phyloP scores from a whole-genome alignment of 768 basidiomycete species.

The Albatrellus ellisii region DNA sequence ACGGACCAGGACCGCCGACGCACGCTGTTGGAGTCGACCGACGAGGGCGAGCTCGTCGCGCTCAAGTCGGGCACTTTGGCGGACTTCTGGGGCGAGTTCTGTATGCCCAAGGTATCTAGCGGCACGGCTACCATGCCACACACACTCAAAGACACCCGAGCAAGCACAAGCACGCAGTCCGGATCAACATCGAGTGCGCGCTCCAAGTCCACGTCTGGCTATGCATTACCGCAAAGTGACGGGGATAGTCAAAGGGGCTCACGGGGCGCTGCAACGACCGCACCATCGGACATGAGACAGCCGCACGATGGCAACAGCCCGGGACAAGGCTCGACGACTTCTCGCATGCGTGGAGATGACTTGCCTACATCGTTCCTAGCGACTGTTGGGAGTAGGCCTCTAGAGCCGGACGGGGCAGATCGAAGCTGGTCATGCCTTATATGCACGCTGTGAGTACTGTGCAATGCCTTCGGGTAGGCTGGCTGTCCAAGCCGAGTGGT shows the following conservation, averaged over 20 bases:
- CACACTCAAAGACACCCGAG: no score
- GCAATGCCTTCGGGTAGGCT: neutral
- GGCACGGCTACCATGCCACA: neutral
- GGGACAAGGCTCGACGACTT: no score
- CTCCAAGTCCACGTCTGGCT: no score
- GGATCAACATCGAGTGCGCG: no score
- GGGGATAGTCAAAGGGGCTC: neutral
- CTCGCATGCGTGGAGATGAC: no score
- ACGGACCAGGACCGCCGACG: slow-evolving; percentile 38
- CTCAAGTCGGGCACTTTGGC: slow-evolving; percentile 29
- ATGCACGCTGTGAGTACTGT: slow-evolving; percentile 1
- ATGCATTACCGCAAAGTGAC: neutral
- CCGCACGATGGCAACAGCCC: neutral
- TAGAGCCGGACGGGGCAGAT: neutral
- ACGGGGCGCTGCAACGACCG: neutral
- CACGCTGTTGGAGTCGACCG: slow-evolving; percentile 34
- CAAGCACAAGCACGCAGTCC: no score
- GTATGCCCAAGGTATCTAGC: slow-evolving; percentile 21
- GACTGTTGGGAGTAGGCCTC: no score
- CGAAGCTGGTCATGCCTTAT: slow-evolving; percentile 9
- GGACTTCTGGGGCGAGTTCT: slow-evolving; percentile 38
- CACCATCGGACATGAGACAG: neutral
- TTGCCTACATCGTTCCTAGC: no score
- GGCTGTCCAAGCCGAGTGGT: neutral
- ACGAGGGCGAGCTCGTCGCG: slow-evolving; percentile 28